Base-by-base conservation (phyloP, 2,329 filamentous ascomycete species). In the Colletotrichum limetticola region DNA sequence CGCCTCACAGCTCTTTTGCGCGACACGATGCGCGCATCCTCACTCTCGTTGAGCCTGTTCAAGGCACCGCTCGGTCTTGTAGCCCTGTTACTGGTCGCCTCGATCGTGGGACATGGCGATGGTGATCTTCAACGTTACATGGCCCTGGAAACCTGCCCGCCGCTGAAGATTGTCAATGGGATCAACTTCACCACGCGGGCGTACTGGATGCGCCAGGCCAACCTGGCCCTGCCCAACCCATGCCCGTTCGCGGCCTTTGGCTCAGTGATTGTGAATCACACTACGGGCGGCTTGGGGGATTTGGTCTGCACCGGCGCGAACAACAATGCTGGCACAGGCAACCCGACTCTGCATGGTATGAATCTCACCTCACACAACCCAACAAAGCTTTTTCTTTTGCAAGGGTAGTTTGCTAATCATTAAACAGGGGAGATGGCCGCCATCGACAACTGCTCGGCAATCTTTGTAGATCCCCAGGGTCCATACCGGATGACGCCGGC, bases 201-300 rank as follows among this genome's bases (percentile, higher is more conserved):
- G 1, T 78, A 87, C 76, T 90, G 88, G 87, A 90, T 91, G 85
- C 83, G 86, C 22, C 78, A 81, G 42, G 86, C 87, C 22, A 87
- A 86, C 71, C 76, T 82, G 28, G 85, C 85, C 1, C 80, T 89
- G 5, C 75, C 78, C n/a, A 79, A 83, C 1, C 86, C 88, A 3
- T 91, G 88, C 76, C 87, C 87, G 0, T 89, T 87, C 74, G 84
- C 82, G 7, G 85, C 88, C 6, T 90, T 90, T 76, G 87, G 86
- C 3, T 83, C 85, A 16, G 87, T 85, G 26, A 84, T 90, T 68
- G 88, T 90, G 16, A 90, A 90, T 76, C 88, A 90, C 75, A 89
- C 87, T 0, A 77, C 74, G 5, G 75, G 74, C 26, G 82, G 81
- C 0, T 77, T 83, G 0, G 87, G 87, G 2, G 79, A 86, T 26